Evolutionary conservation across 2,329 filamentous ascomycete genomes (phyloP), one percentile per base, ranked within the genome.

Genomic region (Fusarium sp.): DNA sequence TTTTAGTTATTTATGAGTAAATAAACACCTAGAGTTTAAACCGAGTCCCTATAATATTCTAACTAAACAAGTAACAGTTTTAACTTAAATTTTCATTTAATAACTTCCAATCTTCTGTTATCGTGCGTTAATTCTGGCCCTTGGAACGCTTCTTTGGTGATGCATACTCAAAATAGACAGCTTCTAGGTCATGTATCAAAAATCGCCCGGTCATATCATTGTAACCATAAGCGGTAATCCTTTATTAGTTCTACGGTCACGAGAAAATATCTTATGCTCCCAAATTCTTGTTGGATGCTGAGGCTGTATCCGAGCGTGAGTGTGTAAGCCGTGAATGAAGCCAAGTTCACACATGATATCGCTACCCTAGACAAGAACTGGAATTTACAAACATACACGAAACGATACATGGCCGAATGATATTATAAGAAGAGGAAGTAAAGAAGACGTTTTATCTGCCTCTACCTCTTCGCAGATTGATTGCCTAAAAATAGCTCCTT

Each of bases 291-390:
- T 41, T 22, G 3, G n/a, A 13, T 41, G 44, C 34, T 61, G 45
- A 56, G 61, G 49, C 34, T 30, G 45, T 48, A 46, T 51, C 61
- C 10, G 24, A 32, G 22, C 20, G 48, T 22, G 29, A 30, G 59
- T 41, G 25, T 41, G 22, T 52, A 46, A 51, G 32, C 45, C 45
- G n/a, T 67, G 56, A 52, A 32, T 49, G 52, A 65, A 49, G 57
- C 45, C 20, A 55, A 18, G 8, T 27, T 34, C 18, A 30, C 32
- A 18, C 25, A 25, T 16, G 24, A 10, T 41, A 34, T 65, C 10
- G 32, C 41, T 65, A 65, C 53, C 62, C 62, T 65, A 46, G 32
- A 20, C 34, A 40, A 13, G 12, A 24, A 22, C 18, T 41, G 4
- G 18, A 38, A 38, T 12, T 29, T 29, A 8, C 34, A 8, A 43